Percentiles rank a stretch among this genome's conserved stretches.
Evolutionary conservation across 2,329 filamentous ascomycete genomes (phyloP).

Genomic region (Alternaria sp.): DNA sequence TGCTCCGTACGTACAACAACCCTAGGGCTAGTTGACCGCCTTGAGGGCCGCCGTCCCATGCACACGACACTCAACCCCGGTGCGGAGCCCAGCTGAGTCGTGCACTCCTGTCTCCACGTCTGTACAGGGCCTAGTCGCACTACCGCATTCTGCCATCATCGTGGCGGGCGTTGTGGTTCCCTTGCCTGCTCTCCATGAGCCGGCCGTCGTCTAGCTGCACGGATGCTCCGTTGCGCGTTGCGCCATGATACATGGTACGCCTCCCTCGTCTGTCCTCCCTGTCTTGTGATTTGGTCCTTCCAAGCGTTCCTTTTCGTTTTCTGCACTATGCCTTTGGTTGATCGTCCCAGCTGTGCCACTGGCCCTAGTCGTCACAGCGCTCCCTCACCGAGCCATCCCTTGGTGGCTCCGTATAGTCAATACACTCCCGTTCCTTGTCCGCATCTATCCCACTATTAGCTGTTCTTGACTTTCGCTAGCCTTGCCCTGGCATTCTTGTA

Average conservation of each 20-base stretch:
- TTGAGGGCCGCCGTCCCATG: conserved; percentile 41
- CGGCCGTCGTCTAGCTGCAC: conserved; percentile 47
- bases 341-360: conserved; percentile 54
- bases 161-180: conserved; percentile 35
- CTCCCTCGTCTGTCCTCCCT: conserved; percentile 35
- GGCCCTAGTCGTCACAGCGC: conserved; percentile 48
- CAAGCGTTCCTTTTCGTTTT: conserved; percentile 48
- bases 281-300: conserved; percentile 48
- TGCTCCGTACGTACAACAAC: conserved; percentile 40
- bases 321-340: conserved; percentile 41
- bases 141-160: conserved; percentile 43
- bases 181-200: conserved; percentile 40
- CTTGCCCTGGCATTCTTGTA: conserved; percentile 41
- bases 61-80: conserved; percentile 43
- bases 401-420: conserved; percentile 46
- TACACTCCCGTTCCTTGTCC: conserved; percentile 46
- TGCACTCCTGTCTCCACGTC: background rate
- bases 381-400: conserved; percentile 49
- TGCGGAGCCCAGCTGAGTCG: conserved; percentile 47
- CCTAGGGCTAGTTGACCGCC: conserved; percentile 46
- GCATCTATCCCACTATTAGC: conserved; percentile 45
- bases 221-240: conserved; percentile 54
- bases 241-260: conserved; percentile 54
- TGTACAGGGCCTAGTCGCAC: conserved; percentile 18
- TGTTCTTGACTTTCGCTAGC: conserved; percentile 41